Base-by-base conservation (phyloP, 441 rosid genomes). In the Croton laevigatus region DNA sequence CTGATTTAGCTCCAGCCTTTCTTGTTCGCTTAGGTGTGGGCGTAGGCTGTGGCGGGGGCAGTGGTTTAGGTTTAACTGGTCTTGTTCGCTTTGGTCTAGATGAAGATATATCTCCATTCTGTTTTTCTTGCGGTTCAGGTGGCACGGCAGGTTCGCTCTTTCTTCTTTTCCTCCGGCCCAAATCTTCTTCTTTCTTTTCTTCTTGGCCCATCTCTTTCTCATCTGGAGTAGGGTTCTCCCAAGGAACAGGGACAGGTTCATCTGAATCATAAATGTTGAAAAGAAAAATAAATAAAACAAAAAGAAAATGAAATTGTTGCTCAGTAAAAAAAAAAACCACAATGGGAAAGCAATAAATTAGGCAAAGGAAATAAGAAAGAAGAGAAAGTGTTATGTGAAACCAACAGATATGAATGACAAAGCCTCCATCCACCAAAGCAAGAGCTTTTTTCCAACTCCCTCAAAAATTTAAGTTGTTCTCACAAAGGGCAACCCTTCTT, bases 131-230 rank as follows among this genome's bases (percentile, higher is more conserved):
- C 8, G 64, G 16, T 60, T 57, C 12, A 8, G 42, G 11, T 27
- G 63, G 19, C 42, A 19, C 7, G 10, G 58, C 62, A 42, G 27
- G 22, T 58, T 14, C 27, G 13, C 10, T 20, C 44, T 19, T 32
- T 34, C 82, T 82, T 73, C 82, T 82, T 76, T 78, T 83, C 74
- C 69, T 59, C 51, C 60, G 65, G 48, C 65, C 73, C 55, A 73
- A 42, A 63, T 51, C 65, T 62, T 79, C 75, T 76, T 75, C 81
- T 59, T 72, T 73, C 72, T 53, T 58, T 54, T 67, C 75, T 55
- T 57, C 79, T 66, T 66, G 51, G 27, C 49, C 66, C 14, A 34
- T 46, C 38, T 16, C 10, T 3, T 67, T 72, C 77, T 73, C 79
- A 16, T 53, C 80, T 32, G 53, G 84, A 46, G 73, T 75, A 13